These are phyloP conservation scores for Stipa capillata DNA, from an alignment of 176 grass and related monocot genomes.

Conservation along the genomic window DNA sequence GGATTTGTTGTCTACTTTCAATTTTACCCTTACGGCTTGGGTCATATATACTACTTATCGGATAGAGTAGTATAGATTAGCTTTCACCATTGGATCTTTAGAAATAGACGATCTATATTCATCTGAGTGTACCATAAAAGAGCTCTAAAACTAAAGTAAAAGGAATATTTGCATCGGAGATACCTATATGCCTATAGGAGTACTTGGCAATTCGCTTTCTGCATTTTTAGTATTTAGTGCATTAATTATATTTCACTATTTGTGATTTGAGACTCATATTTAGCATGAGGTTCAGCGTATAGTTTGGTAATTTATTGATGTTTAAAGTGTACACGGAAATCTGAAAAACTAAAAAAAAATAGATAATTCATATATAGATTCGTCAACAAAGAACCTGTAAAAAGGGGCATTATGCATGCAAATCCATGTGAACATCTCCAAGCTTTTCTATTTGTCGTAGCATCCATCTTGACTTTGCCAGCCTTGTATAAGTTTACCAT, in stretches of 20 bases:
- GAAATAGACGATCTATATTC: too few species aligned
- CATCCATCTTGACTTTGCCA: not conserved
- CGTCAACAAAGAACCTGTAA: not conserved
- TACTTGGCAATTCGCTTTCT: not conserved
- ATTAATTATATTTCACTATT: not conserved
- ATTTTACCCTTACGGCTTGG: too few species aligned
- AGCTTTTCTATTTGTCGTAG: not conserved
- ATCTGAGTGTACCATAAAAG: too few species aligned
- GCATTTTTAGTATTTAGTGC: not conserved
- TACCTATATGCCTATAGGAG: not conserved
- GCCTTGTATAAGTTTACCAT: not conserved
- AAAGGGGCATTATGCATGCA: not conserved
- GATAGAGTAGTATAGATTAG: too few species aligned
- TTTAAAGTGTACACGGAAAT: not conserved
- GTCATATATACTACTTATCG: too few species aligned
- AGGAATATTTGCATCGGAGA: not conserved
- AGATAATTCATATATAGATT: not conserved
- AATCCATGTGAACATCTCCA: not conserved
- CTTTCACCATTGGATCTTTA: too few species aligned
- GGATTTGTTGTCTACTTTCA: too few species aligned
- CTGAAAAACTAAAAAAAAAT: not conserved
- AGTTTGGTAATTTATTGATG: not conserved
- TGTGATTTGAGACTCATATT: not conserved
- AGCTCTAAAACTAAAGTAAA: not conserved
- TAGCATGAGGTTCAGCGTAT: not conserved